Evolutionary conservation across 176 grass and related monocot genomes (phyloP), one percentile per base, ranked within the genome.

Genomic region (Puccinellia tenuiflora): DNA sequence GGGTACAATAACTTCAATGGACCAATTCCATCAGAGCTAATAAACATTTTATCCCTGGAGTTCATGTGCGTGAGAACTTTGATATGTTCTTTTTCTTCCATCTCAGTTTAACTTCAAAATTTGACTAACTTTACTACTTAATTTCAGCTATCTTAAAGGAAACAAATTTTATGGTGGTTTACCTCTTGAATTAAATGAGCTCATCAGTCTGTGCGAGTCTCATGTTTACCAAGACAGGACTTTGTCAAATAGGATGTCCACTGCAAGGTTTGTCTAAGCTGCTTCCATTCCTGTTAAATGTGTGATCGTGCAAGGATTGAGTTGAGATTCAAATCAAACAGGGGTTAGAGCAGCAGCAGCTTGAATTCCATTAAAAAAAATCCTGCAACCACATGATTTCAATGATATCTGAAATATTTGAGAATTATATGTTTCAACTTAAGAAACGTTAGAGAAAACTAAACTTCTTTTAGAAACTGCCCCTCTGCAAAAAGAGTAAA

Each of bases 1-100:
- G 88, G 88, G 42, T 84, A 83, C 61, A 90, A 93, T 88, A 83
- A 85, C 79, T 87, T 93, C 40, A 90, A 7, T 20, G 91, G 81
- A 79, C 42, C 60, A 35, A 48, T 93, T 75, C 88, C 88, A 40
- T 81, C 78, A 55, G 85, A 85, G 7, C 37, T 90, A 46, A 37
- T 52, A 80, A 85, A 47, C 34, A 85, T 90, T 46, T 9, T 74
- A 64, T 76, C 73, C 0, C 60, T 88, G 22, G 30, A 93, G 68
- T 83, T 85, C 72, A 68, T 93, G 91, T 93, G 29, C 62, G 91
- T 88, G 22, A 35, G 31, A 81, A 28, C 21, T 34, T 68, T 3
- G 7, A 73, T 73, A 66, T 14, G 28, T 17, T 46, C 9, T 15
- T 7, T 62, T 69, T 76, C 35, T 86, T 45, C 34, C 28, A 34